Base-by-base conservation (phyloP, 2,329 filamentous ascomycete genomes). In the Claviceps digitariae region DNA sequence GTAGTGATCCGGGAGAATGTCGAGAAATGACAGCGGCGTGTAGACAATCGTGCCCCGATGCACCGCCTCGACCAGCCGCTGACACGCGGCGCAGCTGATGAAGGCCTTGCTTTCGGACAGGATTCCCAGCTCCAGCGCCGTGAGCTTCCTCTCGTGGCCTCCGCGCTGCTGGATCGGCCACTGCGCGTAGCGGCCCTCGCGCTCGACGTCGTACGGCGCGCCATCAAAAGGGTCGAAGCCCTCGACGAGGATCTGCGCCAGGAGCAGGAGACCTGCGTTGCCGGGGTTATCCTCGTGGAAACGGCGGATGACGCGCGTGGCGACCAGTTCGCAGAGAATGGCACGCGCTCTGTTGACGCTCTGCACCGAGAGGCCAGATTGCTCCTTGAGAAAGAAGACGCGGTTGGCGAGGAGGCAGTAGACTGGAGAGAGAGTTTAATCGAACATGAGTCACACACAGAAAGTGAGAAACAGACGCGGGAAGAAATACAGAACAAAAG, bases 1-100 rank as follows among this genome's bases (percentile, higher is more conserved):
- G 70, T 87, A 87, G 61, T 84, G 81, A 62, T 87, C 84, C 0
- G 84, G 84, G 2, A 88, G 72, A 52, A 88, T 86, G 62, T 87
- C 84, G 61, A 87, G 77, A 58, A 86, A 86, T 0, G 80, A 77
- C 0, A 79, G 78, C 0, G 84, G 83, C 1, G 84, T 87, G 59
- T 87, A 88, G 23, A 85, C 79, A 40, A 88, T 75, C 20, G 81
- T 72, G 1, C 84, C 84, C 20, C 77, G 74, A 58, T 86, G 86
- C 2, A 87, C 83, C 8, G 83, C 83, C 56, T 84, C 79, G 13
- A 88, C 82, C 23, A 87, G 81, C 57, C 82, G 82, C 61, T 86
- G 82, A 56, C 81, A 86, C 0, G 82, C 82, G 0, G 81, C 77
- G 21, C 82, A 79, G 60, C 76, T 77, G 45, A 87, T 73, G 48